These are phyloP conservation scores for Penicillium paneum DNA, from an alignment of 2,329 filamentous ascomycete genomes.

Conservation along the genomic window DNA sequence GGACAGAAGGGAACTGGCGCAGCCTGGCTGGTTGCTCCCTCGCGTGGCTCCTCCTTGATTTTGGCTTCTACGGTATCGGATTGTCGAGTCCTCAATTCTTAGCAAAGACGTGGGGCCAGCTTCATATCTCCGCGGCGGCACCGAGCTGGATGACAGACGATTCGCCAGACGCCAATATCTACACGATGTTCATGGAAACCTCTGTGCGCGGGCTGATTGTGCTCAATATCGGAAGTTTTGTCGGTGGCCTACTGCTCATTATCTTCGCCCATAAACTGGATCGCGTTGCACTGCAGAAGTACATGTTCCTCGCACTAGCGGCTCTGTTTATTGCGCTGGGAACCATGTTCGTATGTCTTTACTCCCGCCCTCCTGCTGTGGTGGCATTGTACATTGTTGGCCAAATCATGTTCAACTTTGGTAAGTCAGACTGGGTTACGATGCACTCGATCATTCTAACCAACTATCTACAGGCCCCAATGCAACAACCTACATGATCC, in stretches of 20 bases:
- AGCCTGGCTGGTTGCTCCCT: conserved; percentile 47
- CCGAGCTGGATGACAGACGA: conserved; percentile 40
- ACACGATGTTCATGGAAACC: conserved; percentile 39
- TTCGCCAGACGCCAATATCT: conserved; percentile 42
- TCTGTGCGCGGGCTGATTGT: conserved; percentile 41
- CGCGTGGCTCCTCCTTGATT: conserved; percentile 56
- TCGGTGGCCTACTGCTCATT: conserved; percentile 44
- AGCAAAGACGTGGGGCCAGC: conserved; percentile 40
- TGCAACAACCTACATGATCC: conserved; percentile 47
- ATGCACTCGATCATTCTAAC: neutral
- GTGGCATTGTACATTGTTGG: conserved; percentile 46
- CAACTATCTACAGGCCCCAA: conserved; percentile 32
- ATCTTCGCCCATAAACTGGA: conserved; percentile 40
- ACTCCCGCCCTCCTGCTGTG: conserved; percentile 34
- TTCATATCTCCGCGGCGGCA: conserved; percentile 27
- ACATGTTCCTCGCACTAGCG: conserved; percentile 44
- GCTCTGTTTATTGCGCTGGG: conserved; percentile 45
- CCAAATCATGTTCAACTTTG: conserved; percentile 50
- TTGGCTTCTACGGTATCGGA: conserved; percentile 58
- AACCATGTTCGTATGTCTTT: conserved; percentile 41
- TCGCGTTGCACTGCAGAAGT: conserved; percentile 45
- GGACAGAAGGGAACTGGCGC: conserved; percentile 44
- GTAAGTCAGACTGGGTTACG: conserved; percentile 21
- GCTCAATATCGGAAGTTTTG: conserved; percentile 43
- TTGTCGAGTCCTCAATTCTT: conserved; percentile 45